Conservation (phyloP, 768 basidiomycete species). For the Trametes cinnabarina region DNA sequence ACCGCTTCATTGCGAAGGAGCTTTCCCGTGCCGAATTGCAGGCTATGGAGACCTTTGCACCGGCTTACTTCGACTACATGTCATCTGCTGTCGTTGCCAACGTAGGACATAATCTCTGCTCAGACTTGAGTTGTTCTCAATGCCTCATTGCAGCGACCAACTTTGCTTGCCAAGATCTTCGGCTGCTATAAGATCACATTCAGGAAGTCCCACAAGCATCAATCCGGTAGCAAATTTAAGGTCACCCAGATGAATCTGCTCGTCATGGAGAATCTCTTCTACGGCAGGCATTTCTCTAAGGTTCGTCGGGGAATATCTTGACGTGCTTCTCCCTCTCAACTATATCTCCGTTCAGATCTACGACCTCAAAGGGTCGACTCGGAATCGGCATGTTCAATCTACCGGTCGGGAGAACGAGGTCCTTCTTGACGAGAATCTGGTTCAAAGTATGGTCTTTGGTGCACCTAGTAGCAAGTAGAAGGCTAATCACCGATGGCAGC, state of each 20-base stretch:
- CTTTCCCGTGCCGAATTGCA: slow-evolving; percentile 88
- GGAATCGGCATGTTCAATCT: slow-evolving; percentile 89
- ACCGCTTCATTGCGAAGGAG: slow-evolving; percentile 98
- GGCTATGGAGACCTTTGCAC: slow-evolving; percentile 95
- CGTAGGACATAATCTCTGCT: slow-evolving; percentile 44
- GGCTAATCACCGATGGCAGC: slow-evolving; percentile 42
- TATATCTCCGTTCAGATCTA: slow-evolving; percentile 64
- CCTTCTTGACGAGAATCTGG: slow-evolving; percentile 92
- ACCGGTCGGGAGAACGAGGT: slow-evolving; percentile 93
- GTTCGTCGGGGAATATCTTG: slow-evolving; percentile 36
- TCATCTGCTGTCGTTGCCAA: slow-evolving; percentile 86
- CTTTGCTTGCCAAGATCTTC: slow-evolving; percentile 92
- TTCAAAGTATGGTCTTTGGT: slow-evolving; percentile 57
- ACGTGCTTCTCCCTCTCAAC: background rate
- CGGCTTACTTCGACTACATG: slow-evolving; percentile 98
- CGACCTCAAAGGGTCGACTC: slow-evolving; percentile 93
- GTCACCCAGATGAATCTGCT: slow-evolving; percentile 91
- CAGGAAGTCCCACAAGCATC: slow-evolving; percentile 74
- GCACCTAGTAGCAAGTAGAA: background rate
- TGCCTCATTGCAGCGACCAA: slow-evolving; percentile 66
- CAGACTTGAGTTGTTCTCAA: background rate
- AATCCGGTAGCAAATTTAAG: slow-evolving; percentile 61
- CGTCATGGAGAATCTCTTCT: slow-evolving; percentile 98
- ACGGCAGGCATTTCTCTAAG: slow-evolving; percentile 86
- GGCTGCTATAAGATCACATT: slow-evolving; percentile 95